Evolutionary conservation across 345 rosid genomes (phyloP), one percentile per base, ranked within the genome.

Genomic region (Bruguiera sexangula): DNA sequence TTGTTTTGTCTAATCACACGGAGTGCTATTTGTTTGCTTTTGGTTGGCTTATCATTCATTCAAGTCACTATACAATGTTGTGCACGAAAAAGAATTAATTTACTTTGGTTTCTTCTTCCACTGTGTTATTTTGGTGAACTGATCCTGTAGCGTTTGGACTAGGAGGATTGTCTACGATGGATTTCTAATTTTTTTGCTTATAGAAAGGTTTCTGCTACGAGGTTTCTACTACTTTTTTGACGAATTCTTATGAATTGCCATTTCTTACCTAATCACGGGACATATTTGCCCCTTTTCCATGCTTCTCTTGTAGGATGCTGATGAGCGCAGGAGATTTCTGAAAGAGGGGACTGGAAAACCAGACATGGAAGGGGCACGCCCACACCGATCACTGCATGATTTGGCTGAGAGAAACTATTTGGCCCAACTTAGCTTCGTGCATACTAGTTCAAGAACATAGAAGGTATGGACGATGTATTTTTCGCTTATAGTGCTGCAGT

Each of bases 331-430:
- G 75, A 74, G 74, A 60, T 60, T 87, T 46, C 64, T 72, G 82
- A 88, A 80, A 72, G 89, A 84, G 66, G 91, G 83, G 72, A 69
- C 69, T 59, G 71, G 74, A 31, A 79, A 82, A 68, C 61, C 72
- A 32, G 85, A 79, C 27, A 72, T 65, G 27, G 86, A 84, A 61
- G 85, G 83, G 68, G 53, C 75, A 60, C 76, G 89, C 54, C 59
- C 82, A 63, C 78, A 80, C 46, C 86, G 92, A 7, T 75, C 98
- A 6, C 73, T 92, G 2, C 98, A 95, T 79, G 99, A 95, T 78
- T 88, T 95, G 78, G 97, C 96, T 21, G 97, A 88, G 82, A 85
- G 80, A 78, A 85, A 86, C 76, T 95, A 92, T 81, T 66, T 95
- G 70, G 81, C 86, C 51, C 82, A 51, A 19, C 93, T 95, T 30